phyloP scores from a whole-genome alignment of 345 rosid genomes.

The Heritiera fomes region DNA sequence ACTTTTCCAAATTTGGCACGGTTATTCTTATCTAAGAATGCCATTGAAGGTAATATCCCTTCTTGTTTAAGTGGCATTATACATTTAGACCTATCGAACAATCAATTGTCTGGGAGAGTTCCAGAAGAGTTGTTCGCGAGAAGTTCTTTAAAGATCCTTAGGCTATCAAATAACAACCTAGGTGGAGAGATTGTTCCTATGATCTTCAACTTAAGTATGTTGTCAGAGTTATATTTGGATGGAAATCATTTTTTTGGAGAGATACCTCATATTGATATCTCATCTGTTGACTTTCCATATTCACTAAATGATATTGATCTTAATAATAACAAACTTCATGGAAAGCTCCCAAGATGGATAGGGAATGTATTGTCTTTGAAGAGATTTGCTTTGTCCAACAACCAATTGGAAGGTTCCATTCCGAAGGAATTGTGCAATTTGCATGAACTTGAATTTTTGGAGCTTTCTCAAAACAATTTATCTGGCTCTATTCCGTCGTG shows the following conservation, averaged over 20 bases:
- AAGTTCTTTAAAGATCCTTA: not conserved
- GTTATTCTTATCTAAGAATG: constrained; percentile 25
- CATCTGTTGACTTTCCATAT: not conserved
- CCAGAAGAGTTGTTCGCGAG: constrained; percentile 1
- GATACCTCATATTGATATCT: not conserved
- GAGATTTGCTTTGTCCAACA: not conserved
- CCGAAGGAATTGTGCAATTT: constrained; percentile 16
- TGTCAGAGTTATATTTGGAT: not conserved
- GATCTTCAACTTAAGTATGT: not conserved
- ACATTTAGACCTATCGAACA: constrained; percentile 26
- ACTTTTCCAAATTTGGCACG: not conserved
- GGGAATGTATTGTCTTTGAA: not conserved
- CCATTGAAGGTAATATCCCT: constrained; percentile 29
- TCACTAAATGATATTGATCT: not conserved
- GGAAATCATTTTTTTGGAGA: constrained; percentile 4
- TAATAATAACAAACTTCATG: constrained; percentile 10
- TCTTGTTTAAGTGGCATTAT: constrained; percentile 15
- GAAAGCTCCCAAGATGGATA: constrained; percentile 27
- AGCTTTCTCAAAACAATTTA: constrained; percentile 23
- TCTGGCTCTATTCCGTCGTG: not conserved
- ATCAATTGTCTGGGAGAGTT: constrained; percentile 19
- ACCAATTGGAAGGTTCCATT: constrained; percentile 21
- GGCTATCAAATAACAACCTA: constrained; percentile 30
- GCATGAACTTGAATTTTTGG: not conserved
- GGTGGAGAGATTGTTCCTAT: constrained; percentile 18